Conservation (phyloP, 2,329 filamentous ascomycete species). For the Trichothecium sympodiale region DNA sequence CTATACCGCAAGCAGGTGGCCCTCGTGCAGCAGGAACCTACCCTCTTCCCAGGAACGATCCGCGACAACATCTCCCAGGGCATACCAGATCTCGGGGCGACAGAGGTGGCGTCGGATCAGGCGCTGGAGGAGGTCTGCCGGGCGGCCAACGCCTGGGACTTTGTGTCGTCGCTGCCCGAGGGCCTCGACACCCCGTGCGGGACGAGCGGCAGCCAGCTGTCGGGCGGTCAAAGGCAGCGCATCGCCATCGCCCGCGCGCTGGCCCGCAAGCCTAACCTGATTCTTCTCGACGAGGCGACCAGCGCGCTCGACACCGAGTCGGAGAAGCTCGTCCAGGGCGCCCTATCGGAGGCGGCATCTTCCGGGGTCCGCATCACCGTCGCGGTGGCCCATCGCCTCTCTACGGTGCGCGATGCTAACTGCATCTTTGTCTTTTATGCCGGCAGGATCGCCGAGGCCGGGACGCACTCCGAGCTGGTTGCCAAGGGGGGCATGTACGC, state of each 20-base stretch:
- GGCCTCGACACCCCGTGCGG: conserved; percentile 51
- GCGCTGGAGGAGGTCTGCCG: conserved; percentile 33
- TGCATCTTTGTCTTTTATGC: conserved; percentile 50
- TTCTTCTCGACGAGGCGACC: conserved; percentile 78
- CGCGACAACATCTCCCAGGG: conserved; percentile 66
- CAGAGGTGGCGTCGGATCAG: conserved; percentile 13
- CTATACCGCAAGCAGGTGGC: conserved; percentile 41
- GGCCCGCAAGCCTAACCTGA: conserved; percentile 73
- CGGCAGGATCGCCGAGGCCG: conserved; percentile 43
- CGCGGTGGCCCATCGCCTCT: conserved; percentile 83
- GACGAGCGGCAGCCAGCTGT: conserved; percentile 49
- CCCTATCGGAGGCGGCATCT: conserved; percentile 55
- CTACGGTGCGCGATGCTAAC: conserved; percentile 70
- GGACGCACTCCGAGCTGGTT: conserved; percentile 45
- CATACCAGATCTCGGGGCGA: conserved; percentile 18
- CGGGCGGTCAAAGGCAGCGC: conserved; percentile 57
- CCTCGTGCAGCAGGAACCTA: conserved; percentile 47
- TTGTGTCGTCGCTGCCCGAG: conserved; percentile 22
- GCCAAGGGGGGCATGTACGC: conserved; percentile 32
- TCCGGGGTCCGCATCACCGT: conserved; percentile 66
- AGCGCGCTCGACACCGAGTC: conserved; percentile 53
- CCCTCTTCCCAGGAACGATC: conserved; percentile 69
- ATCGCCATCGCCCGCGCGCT: conserved; percentile 62
- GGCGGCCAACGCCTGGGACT: conserved; percentile 39
- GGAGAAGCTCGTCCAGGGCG: conserved; percentile 84